Evolutionary conservation across 2,329 filamentous ascomycete species (phyloP), one percentile per base, ranked within the genome.

Genomic region (Metarhizium rileyi): DNA sequence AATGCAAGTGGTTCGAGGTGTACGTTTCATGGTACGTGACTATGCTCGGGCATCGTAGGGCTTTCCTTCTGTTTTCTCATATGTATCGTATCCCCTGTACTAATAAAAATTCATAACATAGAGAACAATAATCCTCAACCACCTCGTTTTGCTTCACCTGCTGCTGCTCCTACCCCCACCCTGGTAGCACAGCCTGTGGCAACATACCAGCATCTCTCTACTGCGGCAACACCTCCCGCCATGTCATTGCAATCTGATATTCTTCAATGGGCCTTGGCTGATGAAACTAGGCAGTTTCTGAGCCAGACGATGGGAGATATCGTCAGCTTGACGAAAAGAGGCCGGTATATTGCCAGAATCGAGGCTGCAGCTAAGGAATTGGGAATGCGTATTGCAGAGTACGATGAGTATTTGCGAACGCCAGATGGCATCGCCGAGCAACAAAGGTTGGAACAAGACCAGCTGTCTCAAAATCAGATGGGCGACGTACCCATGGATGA

Each of bases 1-100:
- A 82, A 82, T 50, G 78, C 78, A 7, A 80, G 76, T 46, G 78
- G 78, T 9, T 72, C 76, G 9, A 66, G 78, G 46, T 82, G 78
- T 53, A 80, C 77, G 14, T 81, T 80, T 58, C 78, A 81, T 52
- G 76, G 78, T 80, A 65, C 55, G 73, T 61, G 30, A 8, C 14
- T 26, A 25, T 14, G 38, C n/a, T 26, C 26, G 28, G 26, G 20
- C 41, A 4, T 18, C 26, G 20, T 14, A 26, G 38, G 14, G 38
- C 16, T n/a, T 43, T 41, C 20, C 25, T 20, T 26, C 25, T 30
- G 25, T 8, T 6, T n/a, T 22, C 6, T 36, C 33, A 16, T 35
- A 4, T 30, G 26, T 26, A 9, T 26, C 30, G 22, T 22, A n/a
- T 27, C 27, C 45, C 27, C 26, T 20, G 40, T 5, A 20, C 44